A percentile compares a stretch with the other conserved stretches of the same genome.
Conservation (phyloP, 345 rosid species). For the Eutrema japonicum region DNA sequence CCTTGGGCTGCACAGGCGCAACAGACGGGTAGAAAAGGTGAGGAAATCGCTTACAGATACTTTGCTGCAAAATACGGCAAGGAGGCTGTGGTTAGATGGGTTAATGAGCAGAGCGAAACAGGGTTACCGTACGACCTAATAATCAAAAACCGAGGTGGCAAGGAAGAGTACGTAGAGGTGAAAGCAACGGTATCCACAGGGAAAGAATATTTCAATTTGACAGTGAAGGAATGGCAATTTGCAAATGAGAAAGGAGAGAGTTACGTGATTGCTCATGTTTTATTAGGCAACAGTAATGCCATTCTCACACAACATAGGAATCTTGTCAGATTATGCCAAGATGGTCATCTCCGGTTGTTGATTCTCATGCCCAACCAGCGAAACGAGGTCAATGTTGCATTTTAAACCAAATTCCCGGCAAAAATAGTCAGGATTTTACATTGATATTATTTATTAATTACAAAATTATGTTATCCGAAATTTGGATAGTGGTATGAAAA, state of each 20-base stretch:
- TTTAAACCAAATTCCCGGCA: slow-evolving; percentile 2
- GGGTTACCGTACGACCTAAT: slow-evolving; percentile 81
- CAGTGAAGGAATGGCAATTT: slow-evolving; percentile 82
- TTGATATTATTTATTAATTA: no score
- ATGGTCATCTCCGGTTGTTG: slow-evolving; percentile 63
- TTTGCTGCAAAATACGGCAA: slow-evolving; percentile 49
- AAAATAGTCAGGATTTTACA: no score
- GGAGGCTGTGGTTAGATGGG: slow-evolving; percentile 66
- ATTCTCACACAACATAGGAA: slow-evolving; percentile 55
- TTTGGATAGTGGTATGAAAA: no score
- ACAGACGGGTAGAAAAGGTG: slow-evolving; percentile 74
- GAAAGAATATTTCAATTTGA: slow-evolving; percentile 78
- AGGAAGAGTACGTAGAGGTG: slow-evolving; percentile 70
- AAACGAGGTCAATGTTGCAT: slow-evolving; percentile 29
- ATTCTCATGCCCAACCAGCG: slow-evolving; percentile 65
- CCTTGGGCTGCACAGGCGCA: slow-evolving; percentile 50
- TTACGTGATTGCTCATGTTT: slow-evolving; percentile 70
- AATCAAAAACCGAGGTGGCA: slow-evolving; percentile 42
- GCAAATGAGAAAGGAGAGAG: slow-evolving; percentile 65
- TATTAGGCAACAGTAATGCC: slow-evolving; percentile 56
- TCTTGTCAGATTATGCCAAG: slow-evolving; percentile 67
- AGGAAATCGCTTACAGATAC: slow-evolving; percentile 66
- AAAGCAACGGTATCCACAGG: slow-evolving; percentile 69
- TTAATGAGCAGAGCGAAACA: slow-evolving; percentile 71
- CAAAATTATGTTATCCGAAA: no score